Conservation (phyloP, 176 grass and related monocot species). For the Miscanthus lutarioriparius region DNA sequence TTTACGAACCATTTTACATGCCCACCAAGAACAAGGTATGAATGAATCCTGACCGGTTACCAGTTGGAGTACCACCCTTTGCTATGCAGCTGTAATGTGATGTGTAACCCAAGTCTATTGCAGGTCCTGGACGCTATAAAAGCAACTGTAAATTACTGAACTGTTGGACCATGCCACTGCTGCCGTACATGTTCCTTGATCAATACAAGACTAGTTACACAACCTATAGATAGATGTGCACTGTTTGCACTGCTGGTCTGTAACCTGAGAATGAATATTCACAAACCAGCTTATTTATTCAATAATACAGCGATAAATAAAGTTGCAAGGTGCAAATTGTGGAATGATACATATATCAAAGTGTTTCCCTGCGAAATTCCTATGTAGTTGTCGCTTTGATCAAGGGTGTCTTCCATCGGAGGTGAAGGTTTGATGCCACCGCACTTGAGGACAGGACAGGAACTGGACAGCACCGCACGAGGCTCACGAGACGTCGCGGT, state of each 20-base stretch:
- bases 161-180: not conserved
- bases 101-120: conserved; percentile 4
- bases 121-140: conserved; percentile 84
- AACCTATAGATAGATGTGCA: not conserved
- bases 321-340: not conserved
- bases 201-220: not conserved
- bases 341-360: not conserved
- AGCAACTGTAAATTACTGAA: conserved; percentile 79
- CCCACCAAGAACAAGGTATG: conserved; percentile 88
- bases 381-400: not conserved
- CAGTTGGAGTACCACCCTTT: not conserved
- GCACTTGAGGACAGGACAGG: not conserved
- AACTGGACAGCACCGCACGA: not conserved
- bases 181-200: not conserved
- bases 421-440: not conserved
- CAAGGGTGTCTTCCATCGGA: not conserved
- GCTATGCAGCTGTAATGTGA: not conserved
- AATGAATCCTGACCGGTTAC: not conserved
- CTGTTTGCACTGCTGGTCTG: not conserved
- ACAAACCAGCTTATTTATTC: not conserved
- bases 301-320: conserved; percentile 24
- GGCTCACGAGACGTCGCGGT: not conserved
- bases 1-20: conserved; percentile 92
- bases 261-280: not conserved
- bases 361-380: not conserved